These are phyloP conservation scores for Micractinium conductrix DNA, from an alignment of 139 green algal species.

Conservation along the genomic window DNA sequence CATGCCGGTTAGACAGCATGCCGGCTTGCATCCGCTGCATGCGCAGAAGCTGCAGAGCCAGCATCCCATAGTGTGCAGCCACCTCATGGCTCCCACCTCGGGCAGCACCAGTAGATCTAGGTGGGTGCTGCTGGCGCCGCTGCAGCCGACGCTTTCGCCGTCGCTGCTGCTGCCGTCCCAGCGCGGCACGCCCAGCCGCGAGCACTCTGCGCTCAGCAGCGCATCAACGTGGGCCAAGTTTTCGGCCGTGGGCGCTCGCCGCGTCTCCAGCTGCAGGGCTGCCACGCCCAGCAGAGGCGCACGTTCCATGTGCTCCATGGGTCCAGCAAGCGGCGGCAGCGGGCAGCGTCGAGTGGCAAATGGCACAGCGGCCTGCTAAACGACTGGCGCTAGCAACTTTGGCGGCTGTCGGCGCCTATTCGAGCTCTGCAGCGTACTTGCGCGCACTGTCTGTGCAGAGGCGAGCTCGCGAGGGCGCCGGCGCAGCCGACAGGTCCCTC, in stretches of 20 bases:
- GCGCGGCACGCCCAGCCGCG: neutral
- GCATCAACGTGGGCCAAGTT: slow-evolving; percentile 3
- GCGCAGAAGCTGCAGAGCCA: neutral
- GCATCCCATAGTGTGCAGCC: neutral
- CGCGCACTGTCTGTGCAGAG: too few species aligned
- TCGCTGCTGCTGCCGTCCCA: neutral
- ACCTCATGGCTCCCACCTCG: neutral
- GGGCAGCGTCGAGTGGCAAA: too few species aligned
- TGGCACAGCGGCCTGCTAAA: too few species aligned
- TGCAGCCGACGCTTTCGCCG: neutral
- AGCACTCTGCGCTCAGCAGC: neutral
- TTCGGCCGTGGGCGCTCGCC: neutral
- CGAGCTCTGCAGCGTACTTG: too few species aligned
- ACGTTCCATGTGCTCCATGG: too few species aligned
- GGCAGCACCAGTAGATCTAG: neutral
- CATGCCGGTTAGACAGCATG: neutral
- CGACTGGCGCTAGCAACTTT: too few species aligned
- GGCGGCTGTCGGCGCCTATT: too few species aligned
- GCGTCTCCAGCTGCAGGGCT: neutral
- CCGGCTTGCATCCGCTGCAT: too few species aligned
- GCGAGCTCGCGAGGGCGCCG: too few species aligned
- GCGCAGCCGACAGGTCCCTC: too few species aligned
- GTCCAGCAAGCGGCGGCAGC: too few species aligned
- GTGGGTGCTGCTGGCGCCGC: slow-evolving; percentile 15
- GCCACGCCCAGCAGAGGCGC: neutral